These are phyloP conservation scores for Globisporangium abappressorium DNA, from an alignment of 352 stramenopile species.

Conservation along the genomic window DNA sequence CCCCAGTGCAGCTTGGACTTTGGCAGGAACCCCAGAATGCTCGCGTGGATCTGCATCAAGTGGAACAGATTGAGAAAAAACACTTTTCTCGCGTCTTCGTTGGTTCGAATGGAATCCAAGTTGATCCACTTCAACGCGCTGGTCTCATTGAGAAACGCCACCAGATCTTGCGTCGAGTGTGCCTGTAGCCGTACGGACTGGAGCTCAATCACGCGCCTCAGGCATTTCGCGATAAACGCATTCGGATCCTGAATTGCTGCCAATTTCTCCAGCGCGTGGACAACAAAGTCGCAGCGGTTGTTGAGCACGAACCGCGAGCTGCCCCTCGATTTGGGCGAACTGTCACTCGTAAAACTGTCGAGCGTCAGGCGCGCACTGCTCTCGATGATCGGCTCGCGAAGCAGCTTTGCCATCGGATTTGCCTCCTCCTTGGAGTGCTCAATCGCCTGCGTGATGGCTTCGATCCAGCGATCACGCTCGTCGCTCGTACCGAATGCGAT, in stretches of 20 bases:
- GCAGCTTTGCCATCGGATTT: slow-evolving; percentile 1
- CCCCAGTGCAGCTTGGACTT: slow-evolving; percentile 49
- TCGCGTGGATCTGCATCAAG: slow-evolving; percentile 41
- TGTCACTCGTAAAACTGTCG: slow-evolving; percentile 23
- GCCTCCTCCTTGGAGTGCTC: neutral
- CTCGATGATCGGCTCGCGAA: slow-evolving; percentile 22
- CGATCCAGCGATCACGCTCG: slow-evolving; percentile 36
- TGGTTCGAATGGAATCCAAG: slow-evolving; percentile 16
- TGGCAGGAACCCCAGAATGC: slow-evolving; percentile 39
- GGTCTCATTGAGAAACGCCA: slow-evolving; percentile 36
- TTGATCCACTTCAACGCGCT: slow-evolving; percentile 32
- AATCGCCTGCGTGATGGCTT: slow-evolving; percentile 22
- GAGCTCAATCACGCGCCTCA: slow-evolving; percentile 21
- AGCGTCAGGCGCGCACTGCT: slow-evolving; percentile 18
- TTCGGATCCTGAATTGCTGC: slow-evolving; percentile 15
- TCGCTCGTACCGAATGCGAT: slow-evolving; percentile 35
- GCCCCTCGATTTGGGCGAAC: slow-evolving; percentile 20
- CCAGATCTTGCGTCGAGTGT: slow-evolving; percentile 31
- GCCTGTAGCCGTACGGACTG: slow-evolving; percentile 18
- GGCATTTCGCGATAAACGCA: slow-evolving; percentile 13
- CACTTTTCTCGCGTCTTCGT: slow-evolving; percentile 28
- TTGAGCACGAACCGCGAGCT: slow-evolving; percentile 39
- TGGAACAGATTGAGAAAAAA: slow-evolving; percentile 69
- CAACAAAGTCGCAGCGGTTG: slow-evolving; percentile 32
- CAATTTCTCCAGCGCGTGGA: slow-evolving; percentile 1